Base-by-base conservation (phyloP, 257 asterid genomes). In the Voacanga thouarsii region DNA sequence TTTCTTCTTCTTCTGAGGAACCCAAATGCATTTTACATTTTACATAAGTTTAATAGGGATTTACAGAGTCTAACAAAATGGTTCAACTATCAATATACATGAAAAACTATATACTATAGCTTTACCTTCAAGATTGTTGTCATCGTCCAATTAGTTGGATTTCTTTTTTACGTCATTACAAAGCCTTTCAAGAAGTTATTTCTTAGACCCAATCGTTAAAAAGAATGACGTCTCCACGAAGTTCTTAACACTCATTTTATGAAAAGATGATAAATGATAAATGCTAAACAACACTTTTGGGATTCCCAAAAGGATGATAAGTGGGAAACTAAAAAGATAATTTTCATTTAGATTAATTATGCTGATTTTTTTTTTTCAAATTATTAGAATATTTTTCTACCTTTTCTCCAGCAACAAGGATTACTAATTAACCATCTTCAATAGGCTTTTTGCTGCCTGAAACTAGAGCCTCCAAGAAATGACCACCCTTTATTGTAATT, bases 181-280 rank as follows among this genome's bases (percentile, higher is more conserved):
- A 18, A 94, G 96, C 86, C 92, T 92, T 77, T 88, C 86, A 49
- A 92, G 44, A 71, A 94, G 93, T 86, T 90, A 91, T 63, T 88
- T 91, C 88, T 92, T 94, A 18, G 91, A 84, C 79, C 97, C 96
- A 71, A 75, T 74, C 53, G 85, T 64, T 24, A 86, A 83, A 86
- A 77, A 49, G 73, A 49, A 68, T 71, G 7, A 97, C 96, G 86
- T 86, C 81, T 49, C 91, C 94, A 11, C 94, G 89, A 63, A 92
- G 88, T 87, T 91, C 89, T 90, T 94, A 71, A 91, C 85, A 75
- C 80, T 86, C 95, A 90, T 84, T 41, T 82, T 76, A 61, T 80
- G 82, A 80, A 91, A 82, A 80, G n/a, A n/a, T n/a, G n/a, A n/a
- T n/a, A n/a, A n/a, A n/a, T n/a, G n/a, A n/a, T n/a, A n/a, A n/a